Conservation (phyloP, 2,329 filamentous ascomycete species). For the Aspergillus clavatus region DNA sequence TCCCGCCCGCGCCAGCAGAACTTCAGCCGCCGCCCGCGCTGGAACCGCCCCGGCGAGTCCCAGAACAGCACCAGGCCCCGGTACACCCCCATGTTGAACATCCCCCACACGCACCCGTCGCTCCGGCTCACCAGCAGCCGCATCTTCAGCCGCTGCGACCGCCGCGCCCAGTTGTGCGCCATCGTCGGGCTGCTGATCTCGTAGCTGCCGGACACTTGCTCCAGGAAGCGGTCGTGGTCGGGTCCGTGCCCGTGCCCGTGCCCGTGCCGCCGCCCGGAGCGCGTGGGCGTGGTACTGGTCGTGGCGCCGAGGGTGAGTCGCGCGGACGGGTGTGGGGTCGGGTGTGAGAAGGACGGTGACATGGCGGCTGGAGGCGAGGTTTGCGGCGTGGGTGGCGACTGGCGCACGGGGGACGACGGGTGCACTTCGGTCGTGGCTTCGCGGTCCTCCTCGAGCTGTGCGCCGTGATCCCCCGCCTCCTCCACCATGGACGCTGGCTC, state of each 20-base stretch:
- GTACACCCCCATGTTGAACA: background rate
- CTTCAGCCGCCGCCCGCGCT: background rate
- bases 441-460: background rate
- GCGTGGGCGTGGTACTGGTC: too few species aligned
- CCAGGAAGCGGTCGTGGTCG: background rate
- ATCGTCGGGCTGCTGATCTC: background rate
- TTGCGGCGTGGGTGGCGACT: background rate
- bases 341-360: background rate
- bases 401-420: background rate
- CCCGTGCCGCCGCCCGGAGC: too few species aligned
- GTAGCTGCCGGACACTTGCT: background rate
- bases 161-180: background rate
- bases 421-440: background rate
- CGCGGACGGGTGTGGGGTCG: background rate
- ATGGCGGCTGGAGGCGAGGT: background rate
- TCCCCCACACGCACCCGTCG: background rate
- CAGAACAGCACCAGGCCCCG: background rate
- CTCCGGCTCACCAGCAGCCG: background rate
- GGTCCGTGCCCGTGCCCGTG: too few species aligned
- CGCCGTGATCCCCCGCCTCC: too few species aligned
- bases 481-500: too few species aligned
- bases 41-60: background rate
- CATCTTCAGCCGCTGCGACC: background rate
- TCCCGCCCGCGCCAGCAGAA: background rate
- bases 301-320: background rate